Percentiles rank a stretch among this genome's conserved stretches.
Conservation (phyloP, 164 flowering plant species). For the Pachysandra terminalis region DNA sequence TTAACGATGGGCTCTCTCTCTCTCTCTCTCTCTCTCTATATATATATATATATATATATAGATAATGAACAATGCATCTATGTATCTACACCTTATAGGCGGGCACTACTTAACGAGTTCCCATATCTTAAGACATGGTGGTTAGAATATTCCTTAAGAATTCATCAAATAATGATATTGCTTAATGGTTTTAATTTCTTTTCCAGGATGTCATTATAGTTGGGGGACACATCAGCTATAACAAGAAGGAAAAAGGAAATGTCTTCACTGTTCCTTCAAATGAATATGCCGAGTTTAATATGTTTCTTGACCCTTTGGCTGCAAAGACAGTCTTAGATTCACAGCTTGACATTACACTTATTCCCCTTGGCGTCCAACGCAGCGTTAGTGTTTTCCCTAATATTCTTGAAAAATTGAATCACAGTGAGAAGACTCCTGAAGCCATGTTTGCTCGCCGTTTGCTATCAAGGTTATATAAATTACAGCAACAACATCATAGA, state of each 20-base stretch:
- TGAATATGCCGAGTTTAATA: constrained; percentile 73
- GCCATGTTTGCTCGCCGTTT: constrained; percentile 40
- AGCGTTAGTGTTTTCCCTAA: constrained; percentile 40
- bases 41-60: too few species aligned
- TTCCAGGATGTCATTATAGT: constrained; percentile 72
- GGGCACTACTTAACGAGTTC: too few species aligned
- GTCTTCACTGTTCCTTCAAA: constrained; percentile 66
- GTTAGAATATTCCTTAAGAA: not conserved
- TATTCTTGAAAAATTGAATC: constrained; percentile 30
- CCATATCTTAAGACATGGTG: too few species aligned
- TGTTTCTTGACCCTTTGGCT: constrained; percentile 91
- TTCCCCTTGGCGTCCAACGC: constrained; percentile 62
- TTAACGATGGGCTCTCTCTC: too few species aligned
- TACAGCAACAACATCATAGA: constrained; percentile 42
- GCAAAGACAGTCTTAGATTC: constrained; percentile 75
- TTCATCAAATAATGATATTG: not conserved
- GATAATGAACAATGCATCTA: too few species aligned
- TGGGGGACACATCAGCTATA: constrained; percentile 61
- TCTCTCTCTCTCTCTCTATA: too few species aligned
- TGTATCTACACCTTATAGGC: too few species aligned
- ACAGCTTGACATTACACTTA: constrained; percentile 47
- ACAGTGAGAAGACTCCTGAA: constrained; percentile 56
- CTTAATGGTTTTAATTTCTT: not conserved
- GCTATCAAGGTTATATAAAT: constrained; percentile 43
- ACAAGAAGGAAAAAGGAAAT: constrained; percentile 51